Evolutionary conservation across 2,329 filamentous ascomycete genomes (phyloP).

Genomic region (Colletotrichum lentis): DNA sequence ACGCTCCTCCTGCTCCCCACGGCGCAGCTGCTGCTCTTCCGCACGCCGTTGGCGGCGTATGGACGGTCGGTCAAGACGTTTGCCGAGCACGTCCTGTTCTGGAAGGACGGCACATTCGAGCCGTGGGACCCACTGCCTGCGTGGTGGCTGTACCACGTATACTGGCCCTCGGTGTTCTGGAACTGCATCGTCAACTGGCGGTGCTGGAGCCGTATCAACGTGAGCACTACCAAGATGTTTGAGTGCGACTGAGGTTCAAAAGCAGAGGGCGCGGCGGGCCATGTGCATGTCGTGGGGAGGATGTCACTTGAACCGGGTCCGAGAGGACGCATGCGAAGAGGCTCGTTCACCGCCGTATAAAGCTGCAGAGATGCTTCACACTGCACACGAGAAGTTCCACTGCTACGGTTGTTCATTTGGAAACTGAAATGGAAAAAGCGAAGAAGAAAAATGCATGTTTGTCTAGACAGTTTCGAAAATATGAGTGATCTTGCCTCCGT

Average conservation of each 20-base stretch:
- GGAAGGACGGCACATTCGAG: slow-evolving; percentile 64
- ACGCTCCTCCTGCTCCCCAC: slow-evolving; percentile 59
- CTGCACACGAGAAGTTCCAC: not conserved
- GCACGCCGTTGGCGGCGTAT: slow-evolving; percentile 2
- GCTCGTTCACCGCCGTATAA: not conserved
- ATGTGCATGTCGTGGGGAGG: too few species aligned
- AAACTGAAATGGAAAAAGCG: not conserved
- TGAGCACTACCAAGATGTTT: slow-evolving; percentile 63
- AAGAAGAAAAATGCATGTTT: too few species aligned
- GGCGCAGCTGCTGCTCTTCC: slow-evolving; percentile 52
- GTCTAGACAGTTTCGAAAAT: too few species aligned
- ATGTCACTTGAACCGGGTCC: not conserved
- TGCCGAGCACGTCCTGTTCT: slow-evolving; percentile 53
- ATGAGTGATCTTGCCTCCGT: too few species aligned
- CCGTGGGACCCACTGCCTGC: slow-evolving; percentile 64
- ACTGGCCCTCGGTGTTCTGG: slow-evolving; percentile 63
- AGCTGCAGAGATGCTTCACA: not conserved
- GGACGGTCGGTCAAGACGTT: slow-evolving; percentile 44
- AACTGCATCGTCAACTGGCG: slow-evolving; percentile 53
- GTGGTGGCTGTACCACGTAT: slow-evolving; percentile 65
- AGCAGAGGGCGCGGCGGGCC: too few species aligned
- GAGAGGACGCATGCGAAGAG: not conserved
- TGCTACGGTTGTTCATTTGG: not conserved
- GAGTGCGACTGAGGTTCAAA: slow-evolving; percentile 33
- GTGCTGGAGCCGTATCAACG: slow-evolving; percentile 72